Evolutionary conservation across 306 rosid genomes (phyloP), one percentile per base, ranked within the genome.

Genomic region (Fragaria iinumae): DNA sequence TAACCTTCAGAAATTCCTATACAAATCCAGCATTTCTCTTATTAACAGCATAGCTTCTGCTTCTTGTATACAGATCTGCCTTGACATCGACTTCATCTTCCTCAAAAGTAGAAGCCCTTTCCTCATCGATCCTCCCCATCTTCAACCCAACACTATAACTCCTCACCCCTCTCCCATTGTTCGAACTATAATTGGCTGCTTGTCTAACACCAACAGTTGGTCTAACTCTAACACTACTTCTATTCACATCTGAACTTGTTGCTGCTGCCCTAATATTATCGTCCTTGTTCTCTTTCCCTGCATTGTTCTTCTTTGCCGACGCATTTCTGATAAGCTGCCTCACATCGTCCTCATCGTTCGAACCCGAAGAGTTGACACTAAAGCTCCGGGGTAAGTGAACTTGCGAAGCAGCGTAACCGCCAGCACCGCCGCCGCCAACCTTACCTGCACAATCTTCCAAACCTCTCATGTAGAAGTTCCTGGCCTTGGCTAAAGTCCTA

Each of bases 71-170:
- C 13, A 86, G 29, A 76, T 60, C 83, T 4, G 72, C 43, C 47
- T 63, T 75, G 16, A 71, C 65, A 65, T 66, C 14, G 38, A 57
- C 52, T 5, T 62, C 63, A 41, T 87, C 84, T 67, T 87, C 86
- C 74, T 79, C 73, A 83, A 85, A 89, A 62, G 21, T 72, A 80
- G 88, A 85, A 69, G 87, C 84, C 57, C 45, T 84, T 25, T 89
- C 91, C 69, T 85, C 93, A 29, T 89, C 93, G 71, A 89, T 87
- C 71, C 80, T 82, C 49, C 63, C 83, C 80, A 84, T 86, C 49
- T 82, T 86, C 81, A 85, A 36, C 65, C 79, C 84, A 59, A 76
- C 82, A 62, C 83, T 74, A 27, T 69, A 84, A 18, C 77, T 80
- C 81, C 78, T 81, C 72, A 73, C 38, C 81, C 60, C 80, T 81